Evolutionary conservation across 1,139 yeast genomes (phyloP), one percentile per base, ranked within the genome.

Genomic region (Taiozyma sp.): DNA sequence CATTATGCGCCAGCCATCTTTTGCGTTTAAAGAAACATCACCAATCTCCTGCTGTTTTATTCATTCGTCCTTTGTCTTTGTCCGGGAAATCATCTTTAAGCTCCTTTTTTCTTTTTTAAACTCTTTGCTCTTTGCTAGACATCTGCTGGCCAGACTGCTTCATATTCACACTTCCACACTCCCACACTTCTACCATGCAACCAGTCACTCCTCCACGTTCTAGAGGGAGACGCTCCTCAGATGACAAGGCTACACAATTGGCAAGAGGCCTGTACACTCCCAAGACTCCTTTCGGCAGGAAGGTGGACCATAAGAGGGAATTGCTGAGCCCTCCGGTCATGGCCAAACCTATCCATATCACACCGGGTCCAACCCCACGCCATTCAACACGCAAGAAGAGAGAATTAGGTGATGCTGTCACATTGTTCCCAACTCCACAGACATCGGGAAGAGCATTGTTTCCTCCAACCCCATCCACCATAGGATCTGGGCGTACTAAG

Each of bases 391-490:
- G 48, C n/a, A 47, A 51, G 23, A 56, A 51, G 45, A 58, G 53
- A 48, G 54, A 49, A 45, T 32, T 54, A 8, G 53, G 53, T 5
- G 55, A 52, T 38, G 53, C 57, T 6, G 45, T 54, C 9, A 40
- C 22, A 52, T 50, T 50, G 48, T 50, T n/a, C 43, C 50, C 52
- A 9, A 48, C 45, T n/a, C 16, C 50, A 27, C 44, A 46, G 40
- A 46, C 51, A 13, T 44, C 56, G 4, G 44, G 57, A 36, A 54
- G 63, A 51, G 48, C 60, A 3, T 38, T 60, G 9, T 61, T 61
- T 48, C 65, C 64, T 14, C 63, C 64, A 22, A 61, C 65, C 2
- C 65, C 65, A 9, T 60, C 64, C 1, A 61, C 65, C 4, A 49
- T 62, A 4, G 65, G 65, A 1, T 53, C 59, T 16, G 65, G 65